These are phyloP conservation scores for Liriodendron chinense DNA, from an alignment of 164 flowering plant genomes.

Conservation along the genomic window DNA sequence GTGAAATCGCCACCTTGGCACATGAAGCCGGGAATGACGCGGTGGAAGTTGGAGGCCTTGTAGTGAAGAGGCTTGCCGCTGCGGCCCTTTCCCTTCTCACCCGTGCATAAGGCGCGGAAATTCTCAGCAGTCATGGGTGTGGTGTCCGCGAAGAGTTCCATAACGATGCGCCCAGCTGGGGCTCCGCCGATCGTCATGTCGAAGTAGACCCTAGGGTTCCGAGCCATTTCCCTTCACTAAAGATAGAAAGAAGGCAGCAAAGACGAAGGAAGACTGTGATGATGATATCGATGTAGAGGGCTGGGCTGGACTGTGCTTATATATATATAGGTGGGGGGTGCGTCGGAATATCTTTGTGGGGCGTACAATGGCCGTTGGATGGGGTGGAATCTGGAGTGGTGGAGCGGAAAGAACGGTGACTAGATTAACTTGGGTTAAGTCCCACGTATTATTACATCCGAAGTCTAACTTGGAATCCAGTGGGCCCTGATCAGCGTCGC, in stretches of 20 bases:
- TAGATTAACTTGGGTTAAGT: too few species aligned
- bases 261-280: too few species aligned
- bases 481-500: too few species aligned
- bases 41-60: slow-evolving; percentile 38
- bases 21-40: slow-evolving; percentile 41
- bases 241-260: too few species aligned
- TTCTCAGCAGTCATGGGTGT: slow-evolving; percentile 66
- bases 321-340: too few species aligned
- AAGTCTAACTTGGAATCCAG: too few species aligned
- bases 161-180: slow-evolving; percentile 65
- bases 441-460: too few species aligned
- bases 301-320: too few species aligned
- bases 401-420: too few species aligned
- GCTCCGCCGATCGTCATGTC: slow-evolving; percentile 63
- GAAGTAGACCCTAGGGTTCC: slow-evolving; percentile 80
- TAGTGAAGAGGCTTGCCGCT: slow-evolving; percentile 35
- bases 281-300: too few species aligned
- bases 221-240: slow-evolving; percentile 10
- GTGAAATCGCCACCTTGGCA: slow-evolving; percentile 52
- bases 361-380: neutral
- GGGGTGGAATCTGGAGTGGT: neutral
- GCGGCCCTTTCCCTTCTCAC: slow-evolving; percentile 53
- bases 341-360: neutral
- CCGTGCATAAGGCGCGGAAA: slow-evolving; percentile 85
- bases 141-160: slow-evolving; percentile 72